Evolutionary conservation across 2,329 filamentous ascomycete species (phyloP).

Genomic region (Talaromyces islandicus): DNA sequence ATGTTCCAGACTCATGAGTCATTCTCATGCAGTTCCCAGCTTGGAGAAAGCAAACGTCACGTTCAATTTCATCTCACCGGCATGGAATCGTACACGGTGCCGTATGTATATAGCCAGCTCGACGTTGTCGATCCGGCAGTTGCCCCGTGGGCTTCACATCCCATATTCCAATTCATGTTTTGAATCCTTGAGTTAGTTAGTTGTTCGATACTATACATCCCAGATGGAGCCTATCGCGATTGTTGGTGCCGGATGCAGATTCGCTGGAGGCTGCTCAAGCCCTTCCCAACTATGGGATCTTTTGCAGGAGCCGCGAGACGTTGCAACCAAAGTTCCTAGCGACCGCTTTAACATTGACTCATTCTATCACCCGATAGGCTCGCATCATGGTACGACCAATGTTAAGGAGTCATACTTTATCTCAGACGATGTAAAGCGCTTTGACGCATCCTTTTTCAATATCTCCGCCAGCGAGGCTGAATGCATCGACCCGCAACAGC

Average conservation of each 20-base stretch:
- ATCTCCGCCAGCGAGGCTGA: slow-evolving; percentile 17
- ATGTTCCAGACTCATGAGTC: too few relatives aligned
- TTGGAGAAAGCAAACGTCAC: too few relatives aligned
- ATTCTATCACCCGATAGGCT: slow-evolving; percentile 20
- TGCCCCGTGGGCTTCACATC: background rate
- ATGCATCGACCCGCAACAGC: slow-evolving; percentile 29
- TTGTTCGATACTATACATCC: background rate
- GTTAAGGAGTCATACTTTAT: slow-evolving; percentile 19
- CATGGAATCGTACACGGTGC: too few relatives aligned
- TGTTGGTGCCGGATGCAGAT: slow-evolving; percentile 5
- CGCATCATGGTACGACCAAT: slow-evolving; percentile 24
- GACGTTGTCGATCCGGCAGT: too few relatives aligned
- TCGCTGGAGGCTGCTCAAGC: background rate
- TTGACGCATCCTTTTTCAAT: slow-evolving; percentile 20
- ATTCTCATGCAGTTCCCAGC: too few relatives aligned
- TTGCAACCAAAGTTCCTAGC: background rate
- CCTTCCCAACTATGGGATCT: slow-evolving; percentile 7
- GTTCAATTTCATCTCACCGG: too few relatives aligned
- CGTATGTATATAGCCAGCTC: too few relatives aligned
- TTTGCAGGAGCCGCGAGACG: slow-evolving; percentile 12
- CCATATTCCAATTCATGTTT: background rate
- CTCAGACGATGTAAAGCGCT: slow-evolving; percentile 15
- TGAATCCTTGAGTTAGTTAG: too few relatives aligned
- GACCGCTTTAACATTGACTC: slow-evolving; percentile 10
- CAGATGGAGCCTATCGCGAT: slow-evolving; percentile 2